These are phyloP conservation scores for Talaromyces trachyspermus DNA, from an alignment of 495 filamentous ascomycete genomes.

Conservation along the genomic window DNA sequence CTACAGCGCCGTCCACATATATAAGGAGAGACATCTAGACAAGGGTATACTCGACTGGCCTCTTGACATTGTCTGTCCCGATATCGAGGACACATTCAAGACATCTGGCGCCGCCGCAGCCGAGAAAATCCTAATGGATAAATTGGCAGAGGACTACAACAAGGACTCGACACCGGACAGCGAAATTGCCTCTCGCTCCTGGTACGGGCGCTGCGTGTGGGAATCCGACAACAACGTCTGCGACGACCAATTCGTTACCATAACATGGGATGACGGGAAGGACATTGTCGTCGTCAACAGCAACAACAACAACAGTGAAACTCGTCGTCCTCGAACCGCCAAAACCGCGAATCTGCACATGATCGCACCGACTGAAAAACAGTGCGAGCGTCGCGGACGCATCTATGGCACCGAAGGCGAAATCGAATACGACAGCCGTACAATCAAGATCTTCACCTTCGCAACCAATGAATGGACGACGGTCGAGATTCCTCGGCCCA, in stretches of 20 bases:
- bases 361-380: conserved; percentile 80
- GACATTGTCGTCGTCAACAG: neutral
- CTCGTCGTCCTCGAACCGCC: conserved; percentile 43
- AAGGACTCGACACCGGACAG: conserved; percentile 31
- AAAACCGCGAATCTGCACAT: conserved; percentile 92
- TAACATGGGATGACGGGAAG: conserved; percentile 61
- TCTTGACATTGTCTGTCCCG: conserved; percentile 76
- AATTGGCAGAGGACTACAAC: conserved; percentile 64
- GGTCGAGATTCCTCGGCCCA: conserved; percentile 23
- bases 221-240: conserved; percentile 83
- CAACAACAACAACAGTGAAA: neutral
- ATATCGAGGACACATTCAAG: conserved; percentile 64
- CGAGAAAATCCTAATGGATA: conserved; percentile 21
- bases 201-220: conserved; percentile 93
- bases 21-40: conserved; percentile 52
- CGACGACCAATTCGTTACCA: conserved; percentile 83
- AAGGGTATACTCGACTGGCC: conserved; percentile 68
- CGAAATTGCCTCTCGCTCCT: conserved; percentile 55
- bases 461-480: conserved; percentile 16
- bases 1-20: conserved; percentile 78
- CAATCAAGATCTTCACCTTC: conserved; percentile 38
- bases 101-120: conserved; percentile 17
- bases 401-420: conserved; percentile 84
- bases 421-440: conserved; percentile 58
- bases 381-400: conserved; percentile 74